Evolutionary conservation across 2,329 filamentous ascomycete species (phyloP).

Genomic region (Aspergillus quadrilineatus): DNA sequence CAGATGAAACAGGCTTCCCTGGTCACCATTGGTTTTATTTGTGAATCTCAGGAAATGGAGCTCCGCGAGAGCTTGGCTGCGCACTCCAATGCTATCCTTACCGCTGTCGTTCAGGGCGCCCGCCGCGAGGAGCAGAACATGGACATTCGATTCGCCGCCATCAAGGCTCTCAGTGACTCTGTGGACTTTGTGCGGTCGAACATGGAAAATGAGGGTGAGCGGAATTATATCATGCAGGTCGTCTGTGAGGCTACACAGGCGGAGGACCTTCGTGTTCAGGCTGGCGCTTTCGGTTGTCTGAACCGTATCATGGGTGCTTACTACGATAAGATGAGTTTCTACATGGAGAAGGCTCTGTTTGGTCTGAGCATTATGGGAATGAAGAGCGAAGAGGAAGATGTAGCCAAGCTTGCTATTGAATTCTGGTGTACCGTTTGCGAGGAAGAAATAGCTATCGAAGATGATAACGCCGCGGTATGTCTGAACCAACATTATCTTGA

Average conservation of each 20-base stretch:
- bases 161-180: slow-evolving; percentile 91
- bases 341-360: slow-evolving; percentile 99
- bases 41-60: slow-evolving; percentile 88
- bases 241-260: slow-evolving; percentile 98
- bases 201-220: slow-evolving; percentile 98
- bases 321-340: slow-evolving; percentile 99
- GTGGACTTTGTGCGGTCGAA: slow-evolving; percentile 97
- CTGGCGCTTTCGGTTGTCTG: slow-evolving; percentile 92
- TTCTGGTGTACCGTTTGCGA: slow-evolving; percentile 99
- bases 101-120: slow-evolving; percentile 94
- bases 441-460: slow-evolving; percentile 96
- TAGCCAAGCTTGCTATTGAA: slow-evolving; percentile 95
- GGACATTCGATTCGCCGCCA: slow-evolving; percentile 89
- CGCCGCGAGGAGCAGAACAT: slow-evolving; percentile 91
- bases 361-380: slow-evolving; percentile 96
- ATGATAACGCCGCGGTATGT: slow-evolving; percentile 81
- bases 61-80: slow-evolving; percentile 75
- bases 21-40: slow-evolving; percentile 97
- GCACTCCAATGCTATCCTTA: slow-evolving; percentile 97
- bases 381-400: slow-evolving; percentile 97
- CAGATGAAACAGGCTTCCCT: slow-evolving; percentile 92
- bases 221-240: slow-evolving; percentile 99
- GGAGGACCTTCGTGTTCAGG: slow-evolving; percentile 84
- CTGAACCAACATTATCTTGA: slow-evolving; percentile 3
- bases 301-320: slow-evolving; percentile 99